A percentile compares a stretch with the other conserved stretches of the same genome.
Evolutionary conservation across 2,329 filamentous ascomycete species (phyloP).

Genomic region (Cryphonectria japonica): DNA sequence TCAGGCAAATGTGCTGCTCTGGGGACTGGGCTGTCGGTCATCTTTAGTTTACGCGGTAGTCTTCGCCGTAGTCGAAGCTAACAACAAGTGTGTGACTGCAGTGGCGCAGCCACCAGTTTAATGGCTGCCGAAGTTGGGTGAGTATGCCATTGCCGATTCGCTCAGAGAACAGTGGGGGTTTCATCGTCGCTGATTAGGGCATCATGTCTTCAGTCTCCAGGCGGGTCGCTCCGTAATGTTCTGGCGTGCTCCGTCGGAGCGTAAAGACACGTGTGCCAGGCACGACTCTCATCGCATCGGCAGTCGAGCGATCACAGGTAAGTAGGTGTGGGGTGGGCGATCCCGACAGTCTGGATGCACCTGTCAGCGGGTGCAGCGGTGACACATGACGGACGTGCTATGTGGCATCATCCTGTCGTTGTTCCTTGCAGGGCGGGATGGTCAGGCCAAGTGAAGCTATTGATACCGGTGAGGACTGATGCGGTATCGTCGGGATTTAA

Average conservation of each 20-base stretch:
- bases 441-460: constrained; percentile 23
- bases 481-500: constrained; percentile 15
- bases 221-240: constrained; percentile 15
- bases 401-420: constrained; percentile 14
- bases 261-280: background rate
- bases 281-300: constrained; percentile 21
- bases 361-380: constrained; percentile 18
- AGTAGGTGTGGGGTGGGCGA: constrained; percentile 14
- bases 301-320: constrained; percentile 12
- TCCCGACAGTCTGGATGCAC: constrained; percentile 24
- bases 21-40: background rate
- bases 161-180: background rate
- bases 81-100: background rate
- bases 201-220: background rate
- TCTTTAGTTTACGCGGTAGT: background rate
- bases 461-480: constrained; percentile 26
- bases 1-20: background rate
- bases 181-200: background rate
- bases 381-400: constrained; percentile 27
- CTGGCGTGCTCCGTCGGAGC: constrained; percentile 3
- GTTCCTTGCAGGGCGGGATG: constrained; percentile 27
- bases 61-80: background rate
- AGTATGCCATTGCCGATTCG: background rate
- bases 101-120: background rate
- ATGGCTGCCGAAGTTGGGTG: background rate